Evolutionary conservation across 768 basidiomycete species (phyloP).

Genomic region (Tulasnella sp.): DNA sequence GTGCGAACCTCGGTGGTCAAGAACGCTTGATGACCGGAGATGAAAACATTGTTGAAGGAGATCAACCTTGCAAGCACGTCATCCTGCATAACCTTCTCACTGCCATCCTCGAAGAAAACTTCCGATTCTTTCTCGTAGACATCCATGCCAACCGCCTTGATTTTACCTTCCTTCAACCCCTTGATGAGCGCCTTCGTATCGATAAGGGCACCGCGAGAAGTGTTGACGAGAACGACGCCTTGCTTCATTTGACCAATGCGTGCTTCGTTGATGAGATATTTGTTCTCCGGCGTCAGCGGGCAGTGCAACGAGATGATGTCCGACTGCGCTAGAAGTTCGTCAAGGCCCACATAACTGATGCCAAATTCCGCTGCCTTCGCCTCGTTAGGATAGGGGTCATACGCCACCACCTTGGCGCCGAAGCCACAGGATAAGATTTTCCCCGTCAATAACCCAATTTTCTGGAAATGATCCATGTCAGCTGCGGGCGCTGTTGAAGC

Average conservation of each 20-base stretch:
- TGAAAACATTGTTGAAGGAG: conserved; percentile 25
- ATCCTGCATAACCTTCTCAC: conserved; percentile 24
- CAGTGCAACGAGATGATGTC: conserved; percentile 34
- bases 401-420: conserved; percentile 28
- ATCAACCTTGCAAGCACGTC: conserved; percentile 23
- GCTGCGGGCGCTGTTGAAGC: neutral
- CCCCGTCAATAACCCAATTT: conserved; percentile 26
- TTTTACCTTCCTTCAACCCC: conserved; percentile 23
- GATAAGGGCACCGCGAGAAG: conserved; percentile 30
- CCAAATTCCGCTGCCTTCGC: conserved; percentile 19
- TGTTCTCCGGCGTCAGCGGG: conserved; percentile 29
- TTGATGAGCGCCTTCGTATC: conserved; percentile 26
- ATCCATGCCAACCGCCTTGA: conserved; percentile 25
- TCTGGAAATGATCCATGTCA: neutral
- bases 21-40: conserved; percentile 25
- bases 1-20: conserved; percentile 23
- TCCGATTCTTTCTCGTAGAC: conserved; percentile 26
- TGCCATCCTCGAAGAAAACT: conserved; percentile 24
- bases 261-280: conserved; percentile 26
- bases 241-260: conserved; percentile 29
- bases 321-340: conserved; percentile 26
- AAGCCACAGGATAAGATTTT: conserved; percentile 30
- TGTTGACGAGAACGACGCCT: conserved; percentile 31
- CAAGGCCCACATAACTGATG: conserved; percentile 26
- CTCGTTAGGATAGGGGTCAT: conserved; percentile 26